Evolutionary conservation across 2,329 filamentous ascomycete species (phyloP).

Genomic region (Pseudonectria buxi): DNA sequence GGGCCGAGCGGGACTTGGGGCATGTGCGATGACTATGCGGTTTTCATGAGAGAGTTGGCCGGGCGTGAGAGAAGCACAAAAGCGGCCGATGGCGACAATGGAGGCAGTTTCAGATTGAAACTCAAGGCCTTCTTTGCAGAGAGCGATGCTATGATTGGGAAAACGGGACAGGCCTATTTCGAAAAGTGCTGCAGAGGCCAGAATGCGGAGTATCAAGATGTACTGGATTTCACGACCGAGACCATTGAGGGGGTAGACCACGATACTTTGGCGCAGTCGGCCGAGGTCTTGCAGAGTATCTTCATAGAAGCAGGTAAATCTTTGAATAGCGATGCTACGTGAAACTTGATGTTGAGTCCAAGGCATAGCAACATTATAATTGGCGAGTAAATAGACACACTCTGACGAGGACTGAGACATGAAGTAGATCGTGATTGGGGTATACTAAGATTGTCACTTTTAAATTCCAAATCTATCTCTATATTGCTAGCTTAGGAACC

Average conservation of each 20-base stretch:
- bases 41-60: slow-evolving; percentile 6
- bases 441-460: too few relatives aligned
- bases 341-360: too few relatives aligned
- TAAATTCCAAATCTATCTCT: too few relatives aligned
- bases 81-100: background rate
- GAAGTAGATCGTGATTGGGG: too few relatives aligned
- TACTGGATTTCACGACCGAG: slow-evolving; percentile 8
- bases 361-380: too few relatives aligned
- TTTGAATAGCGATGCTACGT: too few relatives aligned
- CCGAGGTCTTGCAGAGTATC: slow-evolving; percentile 5
- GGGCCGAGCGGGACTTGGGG: slow-evolving; percentile 7
- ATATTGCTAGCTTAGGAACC: too few relatives aligned
- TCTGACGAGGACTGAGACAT: too few relatives aligned
- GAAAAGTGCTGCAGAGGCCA: slow-evolving; percentile 10
- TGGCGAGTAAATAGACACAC: too few relatives aligned
- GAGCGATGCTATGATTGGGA: slow-evolving; percentile 10
- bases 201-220: slow-evolving; percentile 2
- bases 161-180: slow-evolving; percentile 11
- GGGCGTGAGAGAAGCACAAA: background rate
- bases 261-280: slow-evolving; percentile 8
- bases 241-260: slow-evolving; percentile 8
- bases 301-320: slow-evolving; percentile 7
- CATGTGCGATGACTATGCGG: slow-evolving; percentile 7
- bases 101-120: slow-evolving; percentile 2
- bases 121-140: slow-evolving; percentile 10